phyloP scores from a whole-genome alignment of 805 yeast species.

The Starmerella stellata region DNA sequence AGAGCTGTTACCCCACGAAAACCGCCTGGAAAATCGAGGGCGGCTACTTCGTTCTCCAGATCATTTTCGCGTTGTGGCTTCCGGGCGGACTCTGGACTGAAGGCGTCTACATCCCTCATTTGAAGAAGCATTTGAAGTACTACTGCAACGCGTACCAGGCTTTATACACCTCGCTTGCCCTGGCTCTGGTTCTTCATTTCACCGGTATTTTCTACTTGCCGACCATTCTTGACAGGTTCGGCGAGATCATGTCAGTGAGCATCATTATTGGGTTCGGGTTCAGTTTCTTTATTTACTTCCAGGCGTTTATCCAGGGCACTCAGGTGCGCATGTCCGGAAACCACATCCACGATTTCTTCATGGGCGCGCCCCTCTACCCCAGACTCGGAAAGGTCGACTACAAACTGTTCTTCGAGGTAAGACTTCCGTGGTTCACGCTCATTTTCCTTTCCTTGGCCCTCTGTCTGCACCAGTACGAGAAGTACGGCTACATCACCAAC shows the following conservation, averaged over 20 bases:
- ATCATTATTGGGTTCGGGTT: slow-evolving; percentile 59
- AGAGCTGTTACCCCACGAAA: slow-evolving; percentile 28
- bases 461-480: slow-evolving; percentile 60
- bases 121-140: slow-evolving; percentile 70
- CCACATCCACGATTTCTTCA: slow-evolving; percentile 73
- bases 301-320: slow-evolving; percentile 49
- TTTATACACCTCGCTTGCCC: slow-evolving; percentile 47
- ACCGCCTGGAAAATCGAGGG: slow-evolving; percentile 56
- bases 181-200: slow-evolving; percentile 47
- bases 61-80: slow-evolving; percentile 53
- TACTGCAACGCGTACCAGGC: slow-evolving; percentile 84
- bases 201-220: slow-evolving; percentile 58
- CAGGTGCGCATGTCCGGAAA: slow-evolving; percentile 86
- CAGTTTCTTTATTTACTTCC: slow-evolving; percentile 51
- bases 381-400: slow-evolving; percentile 80
- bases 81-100: slow-evolving; percentile 83
- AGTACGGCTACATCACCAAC: slow-evolving; percentile 59
- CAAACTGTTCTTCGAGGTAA: slow-evolving; percentile 94
- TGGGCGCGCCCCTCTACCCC: slow-evolving; percentile 97
- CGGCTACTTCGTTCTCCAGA: slow-evolving; percentile 51
- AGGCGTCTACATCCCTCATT: slow-evolving; percentile 80
- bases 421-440: slow-evolving; percentile 90
- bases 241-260: slow-evolving; percentile 84
- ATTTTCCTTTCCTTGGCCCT: slow-evolving; percentile 60
- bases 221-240: slow-evolving; percentile 63